Base-by-base conservation (phyloP, 257 asterid species). In the Fraxinus anomala region DNA sequence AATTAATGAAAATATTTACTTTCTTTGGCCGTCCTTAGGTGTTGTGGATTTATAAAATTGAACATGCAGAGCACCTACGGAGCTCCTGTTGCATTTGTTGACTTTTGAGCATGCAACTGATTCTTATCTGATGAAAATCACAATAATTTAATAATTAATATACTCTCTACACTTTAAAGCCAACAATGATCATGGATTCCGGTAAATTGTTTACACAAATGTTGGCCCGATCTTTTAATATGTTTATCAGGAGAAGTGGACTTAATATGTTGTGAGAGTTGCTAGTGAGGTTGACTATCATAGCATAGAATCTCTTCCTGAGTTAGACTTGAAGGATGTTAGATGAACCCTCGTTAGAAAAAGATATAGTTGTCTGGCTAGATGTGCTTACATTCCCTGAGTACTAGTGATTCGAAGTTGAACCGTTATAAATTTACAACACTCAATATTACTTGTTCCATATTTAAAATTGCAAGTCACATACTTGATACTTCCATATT, bases 1-100 rank as follows among this genome's bases (percentile, higher is more conserved):
- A 51, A 77, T 68, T 40, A 19, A 68, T 37, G 4, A 42, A 23
- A 42, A 26, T 17, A 37, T 54, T 68, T 44, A 42, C 63, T 68
- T 69, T 47, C 34, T 34, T 70, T 75, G 69, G 19, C 37, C 70
- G 59, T 78, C 42, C 51, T 74, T 70, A 96, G 98, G 79, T 92
- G 97, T 65, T 97, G 86, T 56, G 97, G 99, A 34, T 93, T 89
- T 84, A 67, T 96, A 76, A 96, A 96, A 82, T 76, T 96, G 91
- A 96, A 93, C 91, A 89, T 93, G 92, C 99, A 96, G 73, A 84
- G 99, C 84, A 96, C 99, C 14, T 93, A 92, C 75, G 99, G 98
- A 73, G 85, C 98, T 80, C 97, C 99, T 76, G 98, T 96, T 80
- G 96, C 98, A 68, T 96, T 96, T 88, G 97, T 96, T 36, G 99